A percentile compares a stretch with the other conserved stretches of the same genome.
These are phyloP conservation scores for Fusarium foetens DNA, from an alignment of 2,329 filamentous ascomycete species.

Conservation along the genomic window DNA sequence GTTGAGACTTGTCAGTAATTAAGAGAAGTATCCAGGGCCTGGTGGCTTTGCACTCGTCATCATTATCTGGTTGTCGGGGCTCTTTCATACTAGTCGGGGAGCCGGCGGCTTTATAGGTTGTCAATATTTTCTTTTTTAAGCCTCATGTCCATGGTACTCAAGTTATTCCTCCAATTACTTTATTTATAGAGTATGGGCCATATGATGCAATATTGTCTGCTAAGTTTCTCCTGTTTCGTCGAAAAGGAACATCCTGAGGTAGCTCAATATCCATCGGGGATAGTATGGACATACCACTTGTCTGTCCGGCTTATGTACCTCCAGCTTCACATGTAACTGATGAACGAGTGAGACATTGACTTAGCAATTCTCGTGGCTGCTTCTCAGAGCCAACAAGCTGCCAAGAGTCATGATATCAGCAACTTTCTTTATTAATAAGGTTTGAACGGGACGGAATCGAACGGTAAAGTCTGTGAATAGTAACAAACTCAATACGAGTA, in stretches of 20 bases:
- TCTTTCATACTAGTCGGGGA: constrained; percentile 14
- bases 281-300: neutral
- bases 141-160: neutral
- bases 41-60: constrained; percentile 34
- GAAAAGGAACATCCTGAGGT: neutral
- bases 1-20: neutral
- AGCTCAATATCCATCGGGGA: neutral
- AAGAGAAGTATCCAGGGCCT: neutral
- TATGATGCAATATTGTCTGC: neutral
- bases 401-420: neutral
- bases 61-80: constrained; percentile 21
- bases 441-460: constrained; percentile 8
- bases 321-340: neutral
- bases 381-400: neutral
- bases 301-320: neutral
- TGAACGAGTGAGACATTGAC: neutral
- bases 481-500: neutral
- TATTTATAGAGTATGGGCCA: neutral
- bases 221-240: neutral
- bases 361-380: neutral
- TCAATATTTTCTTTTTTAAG: constrained; percentile 7
- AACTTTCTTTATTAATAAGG: neutral
- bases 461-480: constrained; percentile 5
- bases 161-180: constrained; percentile 1
- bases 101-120: constrained; percentile 1